Evolutionary conservation across 768 basidiomycete species (phyloP).

Genomic region (Rhodotorula kratochvilovae): DNA sequence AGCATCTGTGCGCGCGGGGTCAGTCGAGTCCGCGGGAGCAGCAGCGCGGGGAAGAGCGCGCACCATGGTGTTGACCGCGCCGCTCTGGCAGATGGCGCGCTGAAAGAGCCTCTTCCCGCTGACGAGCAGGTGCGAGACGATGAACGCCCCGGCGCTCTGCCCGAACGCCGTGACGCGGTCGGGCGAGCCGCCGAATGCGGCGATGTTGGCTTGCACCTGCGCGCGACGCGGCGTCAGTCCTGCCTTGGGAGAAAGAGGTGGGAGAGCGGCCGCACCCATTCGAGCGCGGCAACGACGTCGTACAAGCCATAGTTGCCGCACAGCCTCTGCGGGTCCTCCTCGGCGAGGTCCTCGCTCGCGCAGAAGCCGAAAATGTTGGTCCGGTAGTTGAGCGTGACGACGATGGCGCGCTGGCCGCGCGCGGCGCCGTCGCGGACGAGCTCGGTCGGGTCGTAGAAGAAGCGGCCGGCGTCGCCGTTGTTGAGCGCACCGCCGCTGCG

Average conservation of each 20-base stretch:
- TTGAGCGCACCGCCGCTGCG: constrained; percentile 31
- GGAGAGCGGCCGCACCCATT: constrained; percentile 23
- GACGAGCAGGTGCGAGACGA: constrained; percentile 46
- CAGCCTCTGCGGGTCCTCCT: constrained; percentile 3
- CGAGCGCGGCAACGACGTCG: constrained; percentile 28
- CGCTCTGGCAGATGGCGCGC: constrained; percentile 28
- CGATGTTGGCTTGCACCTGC: constrained; percentile 46
- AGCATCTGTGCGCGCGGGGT: neutral
- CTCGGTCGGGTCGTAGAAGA: constrained; percentile 34
- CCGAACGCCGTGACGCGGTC: constrained; percentile 56
- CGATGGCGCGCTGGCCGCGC: constrained; percentile 25
- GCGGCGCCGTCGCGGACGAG: constrained; percentile 3
- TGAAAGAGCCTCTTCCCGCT: constrained; percentile 28
- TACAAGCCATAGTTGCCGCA: constrained; percentile 37
- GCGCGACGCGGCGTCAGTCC: neutral
- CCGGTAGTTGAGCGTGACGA: constrained; percentile 37
- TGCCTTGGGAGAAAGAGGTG: neutral
- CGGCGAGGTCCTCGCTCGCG: constrained; percentile 9
- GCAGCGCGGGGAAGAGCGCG: neutral
- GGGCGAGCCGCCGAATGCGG: constrained; percentile 46
- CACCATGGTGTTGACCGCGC: constrained; percentile 31
- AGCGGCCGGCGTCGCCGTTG: constrained; percentile 21
- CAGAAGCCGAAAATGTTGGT: constrained; percentile 26
- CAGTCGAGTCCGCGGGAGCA: too few relatives aligned
- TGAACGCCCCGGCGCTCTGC: constrained; percentile 57